Evolutionary conservation across 768 basidiomycete species (phyloP).

Genomic region (Russula griseocarnosa): DNA sequence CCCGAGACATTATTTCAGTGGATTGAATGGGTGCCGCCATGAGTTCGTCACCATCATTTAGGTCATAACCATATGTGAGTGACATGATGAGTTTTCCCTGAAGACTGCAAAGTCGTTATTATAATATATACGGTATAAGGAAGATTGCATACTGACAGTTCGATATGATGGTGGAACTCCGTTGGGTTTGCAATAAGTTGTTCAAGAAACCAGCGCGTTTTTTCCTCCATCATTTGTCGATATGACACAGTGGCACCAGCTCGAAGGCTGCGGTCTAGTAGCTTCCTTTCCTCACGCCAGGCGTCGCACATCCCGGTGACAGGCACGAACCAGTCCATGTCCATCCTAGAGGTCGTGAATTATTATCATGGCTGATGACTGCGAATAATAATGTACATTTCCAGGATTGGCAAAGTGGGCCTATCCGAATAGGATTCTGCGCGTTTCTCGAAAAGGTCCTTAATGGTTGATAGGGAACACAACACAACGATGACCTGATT

Average conservation of each 20-base stretch:
- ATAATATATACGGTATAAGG: not conserved
- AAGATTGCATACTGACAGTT: not conserved
- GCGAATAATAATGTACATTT: not conserved
- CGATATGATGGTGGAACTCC: slow-evolving; percentile 1
- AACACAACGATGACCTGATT: slow-evolving; percentile 48
- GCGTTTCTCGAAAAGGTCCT: slow-evolving; percentile 51
- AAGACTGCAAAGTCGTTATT: not conserved
- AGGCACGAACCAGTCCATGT: not conserved
- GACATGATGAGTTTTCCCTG: slow-evolving; percentile 12
- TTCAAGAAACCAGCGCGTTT: not conserved
- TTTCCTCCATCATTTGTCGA: slow-evolving; percentile 1
- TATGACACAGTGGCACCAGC: not conserved
- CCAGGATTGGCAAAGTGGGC: slow-evolving; percentile 3
- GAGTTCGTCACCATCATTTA: slow-evolving; percentile 6
- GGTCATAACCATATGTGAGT: slow-evolving; percentile 13
- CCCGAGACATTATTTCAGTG: not conserved
- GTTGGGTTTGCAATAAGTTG: not conserved
- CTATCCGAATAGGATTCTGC: slow-evolving; percentile 33
- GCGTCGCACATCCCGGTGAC: not conserved
- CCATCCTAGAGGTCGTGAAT: not conserved
- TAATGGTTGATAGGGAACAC: slow-evolving; percentile 42
- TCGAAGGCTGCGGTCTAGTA: slow-evolving; percentile 11
- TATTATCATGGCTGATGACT: not conserved
- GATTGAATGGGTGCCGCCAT: not conserved
- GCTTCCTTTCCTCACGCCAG: slow-evolving; percentile 7